Conservation (phyloP, 306 rosid species). For the Citrullus mucosospermus region DNA sequence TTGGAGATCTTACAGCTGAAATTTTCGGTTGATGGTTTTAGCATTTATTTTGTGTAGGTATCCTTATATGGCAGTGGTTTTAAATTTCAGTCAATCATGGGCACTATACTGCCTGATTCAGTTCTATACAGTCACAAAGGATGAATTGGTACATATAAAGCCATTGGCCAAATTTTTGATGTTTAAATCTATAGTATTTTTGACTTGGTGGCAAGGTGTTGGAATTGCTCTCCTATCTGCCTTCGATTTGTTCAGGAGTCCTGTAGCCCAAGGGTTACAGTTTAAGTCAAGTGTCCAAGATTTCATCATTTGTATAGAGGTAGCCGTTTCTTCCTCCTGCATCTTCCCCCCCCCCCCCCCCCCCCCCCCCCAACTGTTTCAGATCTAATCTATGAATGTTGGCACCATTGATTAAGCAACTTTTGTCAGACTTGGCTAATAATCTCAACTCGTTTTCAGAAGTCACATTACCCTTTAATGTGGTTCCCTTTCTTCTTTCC, state of each 20-base stretch:
- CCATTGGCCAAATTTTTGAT: slow-evolving; percentile 94
- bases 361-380: not conserved
- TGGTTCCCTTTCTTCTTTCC: not conserved
- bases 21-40: not conserved
- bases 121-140: slow-evolving; percentile 82
- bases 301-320: slow-evolving; percentile 98
- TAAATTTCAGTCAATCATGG: slow-evolving; percentile 98
- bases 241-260: slow-evolving; percentile 81
- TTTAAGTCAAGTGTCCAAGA: slow-evolving; percentile 92
- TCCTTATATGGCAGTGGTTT: slow-evolving; percentile 81
- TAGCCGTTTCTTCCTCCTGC: slow-evolving; percentile 21
- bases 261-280: slow-evolving; percentile 85
- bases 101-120: slow-evolving; percentile 97
- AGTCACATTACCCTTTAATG: not conserved
- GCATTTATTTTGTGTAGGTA: slow-evolving; percentile 56
- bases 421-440: not conserved
- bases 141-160: slow-evolving; percentile 77
- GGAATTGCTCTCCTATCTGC: slow-evolving; percentile 82
- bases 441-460: not conserved
- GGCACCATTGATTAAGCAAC: not conserved
- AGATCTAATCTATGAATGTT: not conserved
- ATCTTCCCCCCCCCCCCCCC: not conserved
- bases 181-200: slow-evolving; percentile 87
- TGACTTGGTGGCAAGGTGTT: slow-evolving; percentile 99
- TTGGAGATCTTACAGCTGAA: not conserved